A percentile compares a stretch with the other conserved stretches of the same genome.
Evolutionary conservation across 805 yeast species (phyloP).

Genomic region (Hanseniaspora guilliermondii): DNA sequence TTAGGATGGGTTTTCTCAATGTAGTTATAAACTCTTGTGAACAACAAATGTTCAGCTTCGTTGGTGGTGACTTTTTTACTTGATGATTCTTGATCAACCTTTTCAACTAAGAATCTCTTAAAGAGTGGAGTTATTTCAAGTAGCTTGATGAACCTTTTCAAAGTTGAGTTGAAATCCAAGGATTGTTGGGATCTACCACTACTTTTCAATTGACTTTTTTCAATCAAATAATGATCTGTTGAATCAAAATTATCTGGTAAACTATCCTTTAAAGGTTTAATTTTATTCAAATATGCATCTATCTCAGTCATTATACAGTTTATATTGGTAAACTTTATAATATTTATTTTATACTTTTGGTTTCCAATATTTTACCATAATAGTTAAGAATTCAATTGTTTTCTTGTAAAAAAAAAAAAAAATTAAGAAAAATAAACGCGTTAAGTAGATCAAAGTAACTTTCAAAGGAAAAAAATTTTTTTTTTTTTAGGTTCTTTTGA

Average conservation of each 20-base stretch:
- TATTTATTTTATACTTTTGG: no score
- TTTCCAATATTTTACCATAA: no score
- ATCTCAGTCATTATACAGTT: slow-evolving; percentile 6
- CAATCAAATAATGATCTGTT: slow-evolving; percentile 22
- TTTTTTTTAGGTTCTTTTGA: no score
- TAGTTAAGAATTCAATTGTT: no score
- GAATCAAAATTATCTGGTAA: slow-evolving; percentile 20
- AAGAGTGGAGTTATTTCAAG: slow-evolving; percentile 54
- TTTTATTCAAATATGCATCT: slow-evolving; percentile 21
- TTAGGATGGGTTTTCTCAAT: slow-evolving; percentile 6
- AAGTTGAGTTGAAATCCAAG: slow-evolving; percentile 30
- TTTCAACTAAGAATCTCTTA: slow-evolving; percentile 53
- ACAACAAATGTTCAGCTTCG: slow-evolving; percentile 18
- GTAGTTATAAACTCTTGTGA: slow-evolving; percentile 29
- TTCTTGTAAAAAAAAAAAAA: no score
- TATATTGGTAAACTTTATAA: no score
- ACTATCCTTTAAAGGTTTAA: slow-evolving; percentile 21
- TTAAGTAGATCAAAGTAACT: neutral
- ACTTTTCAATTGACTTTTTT: slow-evolving; percentile 19
- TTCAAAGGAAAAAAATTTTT: no score
- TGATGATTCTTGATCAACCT: slow-evolving; percentile 52
- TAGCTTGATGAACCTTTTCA: slow-evolving; percentile 54
- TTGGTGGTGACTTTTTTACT: slow-evolving; percentile 21
- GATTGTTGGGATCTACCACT: slow-evolving; percentile 38
- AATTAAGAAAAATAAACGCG: no score